These are phyloP conservation scores for Botrytis porri DNA, from an alignment of 2,329 filamentous ascomycete genomes.

Conservation along the genomic window DNA sequence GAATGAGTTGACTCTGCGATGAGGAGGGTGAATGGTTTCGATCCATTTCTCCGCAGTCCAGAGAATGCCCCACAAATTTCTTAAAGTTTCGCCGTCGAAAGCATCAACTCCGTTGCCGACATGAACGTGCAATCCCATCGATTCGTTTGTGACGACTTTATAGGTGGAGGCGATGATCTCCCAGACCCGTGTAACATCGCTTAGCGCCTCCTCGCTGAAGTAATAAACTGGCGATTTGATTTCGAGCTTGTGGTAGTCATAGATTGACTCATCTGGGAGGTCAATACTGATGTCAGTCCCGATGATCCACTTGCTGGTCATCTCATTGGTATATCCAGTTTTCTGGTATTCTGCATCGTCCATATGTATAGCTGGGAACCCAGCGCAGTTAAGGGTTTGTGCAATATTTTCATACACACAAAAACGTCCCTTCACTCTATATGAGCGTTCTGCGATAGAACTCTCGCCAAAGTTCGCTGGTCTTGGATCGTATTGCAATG, in stretches of 20 bases:
- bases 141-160: constrained; percentile 28
- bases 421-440: background rate
- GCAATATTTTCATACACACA: constrained; percentile 10
- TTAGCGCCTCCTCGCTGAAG: constrained; percentile 1
- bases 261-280: background rate
- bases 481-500: background rate
- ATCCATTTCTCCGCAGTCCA: constrained; percentile 35
- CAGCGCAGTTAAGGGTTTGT: background rate
- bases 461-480: background rate
- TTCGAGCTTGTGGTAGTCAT: constrained; percentile 8
- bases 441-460: background rate
- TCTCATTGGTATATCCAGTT: background rate
- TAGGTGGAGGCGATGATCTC: constrained; percentile 24
- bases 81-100: constrained; percentile 31
- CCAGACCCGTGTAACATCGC: background rate
- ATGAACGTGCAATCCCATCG: constrained; percentile 37
- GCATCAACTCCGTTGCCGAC: constrained; percentile 35
- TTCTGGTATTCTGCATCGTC: background rate
- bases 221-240: constrained; percentile 15
- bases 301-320: constrained; percentile 8
- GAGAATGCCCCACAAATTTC: constrained; percentile 33
- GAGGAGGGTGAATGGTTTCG: constrained; percentile 31
- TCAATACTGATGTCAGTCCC: constrained; percentile 1
- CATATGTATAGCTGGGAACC: constrained; percentile 3
- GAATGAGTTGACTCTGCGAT: background rate